These are phyloP conservation scores for Immersiporthe knoxdaviesiana DNA, from an alignment of 2,329 filamentous ascomycete species.

Conservation along the genomic window DNA sequence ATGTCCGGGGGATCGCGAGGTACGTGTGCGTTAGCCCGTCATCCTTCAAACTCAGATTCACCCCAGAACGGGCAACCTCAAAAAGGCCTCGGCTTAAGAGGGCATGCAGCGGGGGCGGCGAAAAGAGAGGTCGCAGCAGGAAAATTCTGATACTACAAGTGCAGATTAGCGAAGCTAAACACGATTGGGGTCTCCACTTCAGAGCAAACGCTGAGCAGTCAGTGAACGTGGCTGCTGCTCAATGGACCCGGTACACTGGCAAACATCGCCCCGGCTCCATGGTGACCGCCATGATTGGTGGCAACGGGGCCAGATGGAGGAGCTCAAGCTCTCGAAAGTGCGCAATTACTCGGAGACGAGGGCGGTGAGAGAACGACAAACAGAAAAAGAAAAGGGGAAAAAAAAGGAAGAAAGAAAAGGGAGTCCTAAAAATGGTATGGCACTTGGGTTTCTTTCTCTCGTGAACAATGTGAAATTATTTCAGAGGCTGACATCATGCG, in stretches of 20 bases:
- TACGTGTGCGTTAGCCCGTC: slow-evolving; percentile 24
- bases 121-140: slow-evolving; percentile 13
- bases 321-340: slow-evolving; percentile 19
- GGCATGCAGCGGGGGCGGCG: slow-evolving; percentile 29
- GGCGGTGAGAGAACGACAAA: slow-evolving; percentile 15
- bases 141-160: slow-evolving; percentile 29
- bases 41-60: slow-evolving; percentile 17
- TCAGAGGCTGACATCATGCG: slow-evolving; percentile 18
- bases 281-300: slow-evolving; percentile 20
- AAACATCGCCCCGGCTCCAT: slow-evolving; percentile 22
- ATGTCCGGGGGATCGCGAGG: slow-evolving; percentile 1
- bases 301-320: slow-evolving; percentile 18
- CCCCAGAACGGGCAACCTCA: slow-evolving; percentile 13
- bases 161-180: slow-evolving; percentile 32
- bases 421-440: slow-evolving; percentile 28
- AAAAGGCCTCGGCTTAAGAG: slow-evolving; percentile 14
- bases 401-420: neutral
- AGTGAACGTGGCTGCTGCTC: slow-evolving; percentile 40
- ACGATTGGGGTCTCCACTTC: slow-evolving; percentile 35
- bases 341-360: slow-evolving; percentile 12
- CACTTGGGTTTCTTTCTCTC: slow-evolving; percentile 14
- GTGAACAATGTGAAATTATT: slow-evolving; percentile 27
- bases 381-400: accelerated
- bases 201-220: slow-evolving; percentile 34
- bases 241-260: slow-evolving; percentile 35